Evolutionary conservation across 2,329 filamentous ascomycete genomes (phyloP).

Genomic region (Bipolaris cookei): DNA sequence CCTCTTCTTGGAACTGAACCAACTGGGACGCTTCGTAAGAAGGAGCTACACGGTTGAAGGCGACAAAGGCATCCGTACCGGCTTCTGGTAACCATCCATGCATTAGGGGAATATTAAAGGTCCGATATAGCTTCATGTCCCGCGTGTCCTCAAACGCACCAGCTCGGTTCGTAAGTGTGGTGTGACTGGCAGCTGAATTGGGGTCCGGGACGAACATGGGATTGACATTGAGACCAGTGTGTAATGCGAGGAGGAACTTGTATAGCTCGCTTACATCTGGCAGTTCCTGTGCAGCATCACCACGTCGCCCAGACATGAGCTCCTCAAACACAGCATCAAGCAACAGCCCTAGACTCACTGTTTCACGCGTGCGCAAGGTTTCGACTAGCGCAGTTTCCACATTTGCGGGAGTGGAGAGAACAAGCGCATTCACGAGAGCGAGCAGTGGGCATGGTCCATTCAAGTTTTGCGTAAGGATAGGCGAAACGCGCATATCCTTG

Average conservation of each 20-base stretch:
- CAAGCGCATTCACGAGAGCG: slow-evolving; percentile 89
- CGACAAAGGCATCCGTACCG: slow-evolving; percentile 68
- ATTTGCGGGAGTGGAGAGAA: slow-evolving; percentile 76
- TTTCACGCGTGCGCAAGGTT: slow-evolving; percentile 78
- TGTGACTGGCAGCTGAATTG: slow-evolving; percentile 44
- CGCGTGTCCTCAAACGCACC: slow-evolving; percentile 86
- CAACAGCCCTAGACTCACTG: slow-evolving; percentile 83
- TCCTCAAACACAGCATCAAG: slow-evolving; percentile 93
- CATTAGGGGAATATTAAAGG: slow-evolving; percentile 85
- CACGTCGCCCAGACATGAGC: slow-evolving; percentile 77
- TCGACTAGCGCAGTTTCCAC: slow-evolving; percentile 75
- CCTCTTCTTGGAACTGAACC: slow-evolving; percentile 85
- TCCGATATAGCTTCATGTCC: slow-evolving; percentile 90
- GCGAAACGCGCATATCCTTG: slow-evolving; percentile 73
- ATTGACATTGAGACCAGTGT: slow-evolving; percentile 98
- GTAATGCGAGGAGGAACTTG: slow-evolving; percentile 82
- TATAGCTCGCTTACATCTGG: slow-evolving; percentile 91
- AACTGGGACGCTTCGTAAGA: slow-evolving; percentile 94
- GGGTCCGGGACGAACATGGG: slow-evolving; percentile 75
- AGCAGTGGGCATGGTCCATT: slow-evolving; percentile 95
- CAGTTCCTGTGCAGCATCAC: slow-evolving; percentile 67
- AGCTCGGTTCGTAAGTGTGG: slow-evolving; percentile 48
- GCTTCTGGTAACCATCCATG: slow-evolving; percentile 89
- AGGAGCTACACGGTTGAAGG: slow-evolving; percentile 75
- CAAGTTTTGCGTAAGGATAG: slow-evolving; percentile 88